Conservation (phyloP, 495 filamentous ascomycete genomes). For the Thermothielavioides terrestris region DNA sequence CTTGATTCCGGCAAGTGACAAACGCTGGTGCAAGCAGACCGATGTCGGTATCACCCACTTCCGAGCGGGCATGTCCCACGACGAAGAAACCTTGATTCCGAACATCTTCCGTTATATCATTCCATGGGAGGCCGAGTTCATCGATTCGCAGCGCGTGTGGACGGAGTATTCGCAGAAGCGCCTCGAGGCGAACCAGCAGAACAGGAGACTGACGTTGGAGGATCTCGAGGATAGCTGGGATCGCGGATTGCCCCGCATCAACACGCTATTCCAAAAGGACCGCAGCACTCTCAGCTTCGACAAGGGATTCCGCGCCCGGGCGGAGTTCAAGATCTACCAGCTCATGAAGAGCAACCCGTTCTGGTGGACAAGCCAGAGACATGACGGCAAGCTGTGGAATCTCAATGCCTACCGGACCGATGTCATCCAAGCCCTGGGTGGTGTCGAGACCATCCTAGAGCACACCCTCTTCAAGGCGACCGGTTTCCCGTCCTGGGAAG, state of each 20-base stretch:
- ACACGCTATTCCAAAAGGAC: slow-evolving; percentile 99
- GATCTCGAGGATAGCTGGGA: slow-evolving; percentile 99
- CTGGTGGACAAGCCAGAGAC: slow-evolving; percentile 98
- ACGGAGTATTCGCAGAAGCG: slow-evolving; percentile 99
- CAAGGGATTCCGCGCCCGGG: slow-evolving; percentile 92
- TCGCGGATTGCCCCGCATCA: slow-evolving; percentile 94
- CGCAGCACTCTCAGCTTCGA: slow-evolving; percentile 96
- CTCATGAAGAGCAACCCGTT: slow-evolving; percentile 99
- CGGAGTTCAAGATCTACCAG: slow-evolving; percentile 98
- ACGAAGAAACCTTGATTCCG: slow-evolving; percentile 95
- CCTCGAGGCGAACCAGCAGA: slow-evolving; percentile 94
- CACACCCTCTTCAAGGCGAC: slow-evolving; percentile 98
- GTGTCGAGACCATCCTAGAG: slow-evolving; percentile 99
- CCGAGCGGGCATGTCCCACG: slow-evolving; percentile 95
- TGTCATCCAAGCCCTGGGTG: slow-evolving; percentile 95
- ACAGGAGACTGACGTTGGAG: slow-evolving; percentile 87
- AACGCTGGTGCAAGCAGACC: slow-evolving; percentile 97
- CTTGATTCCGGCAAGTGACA: slow-evolving; percentile 94
- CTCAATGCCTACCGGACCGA: slow-evolving; percentile 96
- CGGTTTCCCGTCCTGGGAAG: slow-evolving; percentile 97
- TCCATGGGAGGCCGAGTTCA: slow-evolving; percentile 98
- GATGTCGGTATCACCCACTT: slow-evolving; percentile 97
- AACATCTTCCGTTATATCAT: slow-evolving; percentile 99
- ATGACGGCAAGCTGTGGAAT: slow-evolving; percentile 99
- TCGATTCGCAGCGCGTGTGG: slow-evolving; percentile 97